phyloP scores from a whole-genome alignment of 257 asterid genomes.

The Solanum bulbocastanum region DNA sequence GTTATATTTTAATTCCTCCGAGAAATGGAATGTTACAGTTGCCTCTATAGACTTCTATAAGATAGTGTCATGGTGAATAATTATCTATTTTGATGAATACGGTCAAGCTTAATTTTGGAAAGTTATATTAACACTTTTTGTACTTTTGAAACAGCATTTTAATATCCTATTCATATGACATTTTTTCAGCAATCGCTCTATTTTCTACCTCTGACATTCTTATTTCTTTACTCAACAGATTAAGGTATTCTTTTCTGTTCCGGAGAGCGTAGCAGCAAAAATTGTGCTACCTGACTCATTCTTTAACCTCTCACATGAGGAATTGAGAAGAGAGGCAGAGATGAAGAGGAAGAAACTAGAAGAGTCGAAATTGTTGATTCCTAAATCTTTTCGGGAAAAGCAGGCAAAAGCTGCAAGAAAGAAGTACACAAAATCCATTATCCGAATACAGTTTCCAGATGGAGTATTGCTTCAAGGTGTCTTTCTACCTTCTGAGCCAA shows the following conservation, averaged over 20 bases:
- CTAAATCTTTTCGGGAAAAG: conserved; percentile 81
- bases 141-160: neutral
- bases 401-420: conserved; percentile 75
- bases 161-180: neutral
- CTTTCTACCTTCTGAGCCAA: conserved; percentile 65
- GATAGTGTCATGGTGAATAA: neutral
- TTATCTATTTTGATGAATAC: neutral
- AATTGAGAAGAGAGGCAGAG: conserved; percentile 74
- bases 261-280: conserved; percentile 77
- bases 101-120: neutral
- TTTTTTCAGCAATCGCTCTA: neutral
- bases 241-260: conserved; percentile 77
- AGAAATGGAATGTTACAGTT: neutral
- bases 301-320: conserved; percentile 62
- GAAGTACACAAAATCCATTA: conserved; percentile 54
- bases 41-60: neutral
- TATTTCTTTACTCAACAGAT: conserved; percentile 26
- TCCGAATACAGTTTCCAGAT: conserved; percentile 86
- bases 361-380: conserved; percentile 84
- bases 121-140: neutral
- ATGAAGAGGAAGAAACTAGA: conserved; percentile 64
- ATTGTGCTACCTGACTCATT: conserved; percentile 80
- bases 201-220: neutral
- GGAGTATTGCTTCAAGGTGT: conserved; percentile 87
- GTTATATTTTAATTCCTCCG: neutral